phyloP scores from a whole-genome alignment of 2,329 filamentous ascomycete genomes.

The Cercospora sp. region DNA sequence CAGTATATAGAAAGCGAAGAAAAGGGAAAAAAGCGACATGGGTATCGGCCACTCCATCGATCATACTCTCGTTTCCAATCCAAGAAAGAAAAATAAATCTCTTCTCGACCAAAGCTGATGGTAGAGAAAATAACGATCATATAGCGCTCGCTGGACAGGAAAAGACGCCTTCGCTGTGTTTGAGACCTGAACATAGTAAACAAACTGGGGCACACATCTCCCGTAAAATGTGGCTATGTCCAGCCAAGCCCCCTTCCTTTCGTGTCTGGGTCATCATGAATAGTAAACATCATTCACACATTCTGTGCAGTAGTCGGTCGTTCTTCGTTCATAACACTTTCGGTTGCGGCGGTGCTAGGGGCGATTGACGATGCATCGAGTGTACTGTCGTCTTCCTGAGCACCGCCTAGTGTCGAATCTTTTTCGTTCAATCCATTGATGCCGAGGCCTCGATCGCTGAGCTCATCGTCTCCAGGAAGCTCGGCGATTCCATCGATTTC shows the following conservation, averaged over 20 bases:
- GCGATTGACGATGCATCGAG: conserved; percentile 11
- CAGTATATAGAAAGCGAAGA: neutral
- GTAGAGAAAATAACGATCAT: conserved; percentile 9
- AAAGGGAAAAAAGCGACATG: neutral
- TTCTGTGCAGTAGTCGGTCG: conserved; percentile 15
- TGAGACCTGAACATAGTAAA: conserved; percentile 12
- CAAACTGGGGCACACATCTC: neutral
- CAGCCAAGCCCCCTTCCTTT: neutral
- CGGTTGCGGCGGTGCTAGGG: conserved; percentile 18
- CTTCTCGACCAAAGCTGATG: neutral
- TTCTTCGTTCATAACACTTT: conserved; percentile 15
- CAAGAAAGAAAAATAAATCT: neutral
- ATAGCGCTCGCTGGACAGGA: conserved; percentile 2
- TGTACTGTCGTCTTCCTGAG: conserved; percentile 22
- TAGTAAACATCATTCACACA: conserved; percentile 11
- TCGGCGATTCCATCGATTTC: conserved; percentile 34
- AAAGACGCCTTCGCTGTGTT: conserved; percentile 19
- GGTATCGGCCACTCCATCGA: conserved; percentile 10
- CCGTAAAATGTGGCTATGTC: neutral
- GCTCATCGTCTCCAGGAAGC: conserved; percentile 20
- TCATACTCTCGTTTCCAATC: conserved; percentile 1
- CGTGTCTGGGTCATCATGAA: neutral
- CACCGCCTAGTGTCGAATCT: conserved; percentile 22
- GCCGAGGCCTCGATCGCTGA: conserved; percentile 29
- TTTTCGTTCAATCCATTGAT: conserved; percentile 31